These are phyloP conservation scores for Articulospora tetracladia DNA, from an alignment of 495 filamentous ascomycete species.

Conservation along the genomic window DNA sequence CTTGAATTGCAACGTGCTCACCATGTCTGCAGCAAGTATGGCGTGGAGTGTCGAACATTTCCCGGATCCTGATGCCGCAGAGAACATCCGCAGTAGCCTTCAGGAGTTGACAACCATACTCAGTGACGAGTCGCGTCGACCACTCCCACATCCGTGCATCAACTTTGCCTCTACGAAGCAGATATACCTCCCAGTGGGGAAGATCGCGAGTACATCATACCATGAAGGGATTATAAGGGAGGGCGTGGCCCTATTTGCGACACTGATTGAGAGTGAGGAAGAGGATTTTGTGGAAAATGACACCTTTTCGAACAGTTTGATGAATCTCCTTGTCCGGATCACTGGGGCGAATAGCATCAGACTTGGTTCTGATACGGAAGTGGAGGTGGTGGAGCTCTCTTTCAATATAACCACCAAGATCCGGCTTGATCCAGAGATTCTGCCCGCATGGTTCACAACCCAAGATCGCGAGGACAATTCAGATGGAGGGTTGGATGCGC, in stretches of 20 bases:
- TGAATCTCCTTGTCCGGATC: conserved; percentile 71
- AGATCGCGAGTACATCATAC: conserved; percentile 75
- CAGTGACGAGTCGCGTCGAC: conserved; percentile 82
- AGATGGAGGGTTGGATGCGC: conserved; percentile 30
- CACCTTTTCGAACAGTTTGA: conserved; percentile 77
- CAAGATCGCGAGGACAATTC: conserved; percentile 26
- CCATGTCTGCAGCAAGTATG: conserved; percentile 67
- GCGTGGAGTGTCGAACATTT: conserved; percentile 58
- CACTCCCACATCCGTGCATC: conserved; percentile 84
- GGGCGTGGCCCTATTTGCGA: conserved; percentile 80
- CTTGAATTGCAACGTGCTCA: not conserved
- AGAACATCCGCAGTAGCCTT: conserved; percentile 46
- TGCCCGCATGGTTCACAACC: conserved; percentile 82
- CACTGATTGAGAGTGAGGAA: conserved; percentile 91
- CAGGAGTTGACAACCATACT: conserved; percentile 73
- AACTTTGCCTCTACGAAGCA: conserved; percentile 77
- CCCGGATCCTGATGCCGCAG: conserved; percentile 49
- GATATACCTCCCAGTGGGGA: conserved; percentile 80
- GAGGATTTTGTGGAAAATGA: conserved; percentile 86
- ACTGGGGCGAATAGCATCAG: conserved; percentile 57
- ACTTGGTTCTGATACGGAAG: conserved; percentile 67
- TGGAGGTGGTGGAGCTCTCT: conserved; percentile 80
- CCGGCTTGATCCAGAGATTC: conserved; percentile 75
- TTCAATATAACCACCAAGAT: conserved; percentile 97
- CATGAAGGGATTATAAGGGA: conserved; percentile 77